A percentile compares a stretch with the other conserved stretches of the same genome.
These are phyloP conservation scores for Termitomyces titanicus DNA, from an alignment of 768 basidiomycete species.

Conservation along the genomic window DNA sequence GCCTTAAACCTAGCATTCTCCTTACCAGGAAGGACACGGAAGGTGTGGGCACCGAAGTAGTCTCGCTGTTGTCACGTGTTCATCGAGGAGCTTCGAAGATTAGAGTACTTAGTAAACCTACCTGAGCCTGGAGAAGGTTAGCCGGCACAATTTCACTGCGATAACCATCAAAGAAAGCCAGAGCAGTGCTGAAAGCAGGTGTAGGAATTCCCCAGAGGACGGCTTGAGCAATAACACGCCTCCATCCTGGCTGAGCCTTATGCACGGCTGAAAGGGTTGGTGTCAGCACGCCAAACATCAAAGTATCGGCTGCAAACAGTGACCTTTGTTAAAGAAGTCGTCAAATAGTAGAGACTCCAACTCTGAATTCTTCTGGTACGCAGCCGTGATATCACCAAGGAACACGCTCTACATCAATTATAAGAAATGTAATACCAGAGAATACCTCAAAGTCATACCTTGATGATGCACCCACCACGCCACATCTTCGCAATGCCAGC, in stretches of 20 bases:
- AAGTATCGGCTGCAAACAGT: constrained; percentile 6
- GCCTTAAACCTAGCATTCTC: constrained; percentile 80
- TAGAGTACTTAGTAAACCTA: constrained; percentile 22
- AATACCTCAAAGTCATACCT: constrained; percentile 38
- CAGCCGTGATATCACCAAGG: constrained; percentile 87
- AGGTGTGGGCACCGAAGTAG: constrained; percentile 99
- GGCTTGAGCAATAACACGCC: constrained; percentile 93
- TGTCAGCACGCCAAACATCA: not conserved
- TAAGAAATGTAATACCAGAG: not conserved
- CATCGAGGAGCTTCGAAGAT: not conserved
- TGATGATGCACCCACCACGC: constrained; percentile 99
- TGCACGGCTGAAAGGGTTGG: constrained; percentile 60
- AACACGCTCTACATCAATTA: constrained; percentile 68
- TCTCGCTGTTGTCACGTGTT: constrained; percentile 58
- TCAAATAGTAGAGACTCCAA: constrained; percentile 94
- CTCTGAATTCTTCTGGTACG: constrained; percentile 79
- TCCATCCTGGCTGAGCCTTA: constrained; percentile 96
- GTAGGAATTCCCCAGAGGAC: constrained; percentile 97
- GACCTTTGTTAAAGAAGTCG: constrained; percentile 95
- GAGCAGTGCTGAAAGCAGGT: constrained; percentile 96
- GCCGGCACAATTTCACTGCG: constrained; percentile 93
- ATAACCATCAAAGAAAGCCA: constrained; percentile 99
- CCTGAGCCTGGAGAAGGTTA: constrained; percentile 93
- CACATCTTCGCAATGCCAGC: constrained; percentile 98
- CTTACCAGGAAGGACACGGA: constrained; percentile 89